phyloP scores from a whole-genome alignment of 768 basidiomycete species.

The Boletus vinaceobasis region DNA sequence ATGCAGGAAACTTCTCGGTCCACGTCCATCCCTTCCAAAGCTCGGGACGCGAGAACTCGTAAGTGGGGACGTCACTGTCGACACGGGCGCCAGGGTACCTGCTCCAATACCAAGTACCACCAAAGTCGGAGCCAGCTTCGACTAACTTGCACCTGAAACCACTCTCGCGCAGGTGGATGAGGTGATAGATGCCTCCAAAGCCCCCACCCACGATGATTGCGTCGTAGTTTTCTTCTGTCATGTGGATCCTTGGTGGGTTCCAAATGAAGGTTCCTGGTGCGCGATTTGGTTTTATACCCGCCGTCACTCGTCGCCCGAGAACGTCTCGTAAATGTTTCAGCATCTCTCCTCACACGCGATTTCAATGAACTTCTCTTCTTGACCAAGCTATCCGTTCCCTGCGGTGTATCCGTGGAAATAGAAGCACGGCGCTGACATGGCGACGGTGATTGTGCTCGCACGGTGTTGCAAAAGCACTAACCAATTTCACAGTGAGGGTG shows the following conservation, averaged over 20 bases:
- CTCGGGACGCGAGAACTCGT: constrained; percentile 9
- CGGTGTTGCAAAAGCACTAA: neutral
- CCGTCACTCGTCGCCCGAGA: no score
- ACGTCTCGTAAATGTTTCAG: neutral
- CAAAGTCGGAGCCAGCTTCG: constrained; percentile 9
- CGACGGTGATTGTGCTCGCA: neutral
- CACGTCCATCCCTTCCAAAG: constrained; percentile 14
- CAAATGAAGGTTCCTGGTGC: neutral
- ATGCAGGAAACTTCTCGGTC: constrained; percentile 12
- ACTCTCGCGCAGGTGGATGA: constrained; percentile 3
- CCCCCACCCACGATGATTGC: constrained; percentile 8
- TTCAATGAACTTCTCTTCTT: neutral
- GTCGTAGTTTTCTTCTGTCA: constrained; percentile 2
- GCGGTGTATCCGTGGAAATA: neutral
- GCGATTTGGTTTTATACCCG: neutral
- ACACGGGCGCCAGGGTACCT: constrained; percentile 12
- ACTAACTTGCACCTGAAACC: constrained; percentile 7
- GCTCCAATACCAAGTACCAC: constrained; percentile 17
- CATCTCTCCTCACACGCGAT: no score
- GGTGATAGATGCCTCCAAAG: constrained; percentile 4
- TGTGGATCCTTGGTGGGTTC: neutral
- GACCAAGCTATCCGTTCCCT: no score
- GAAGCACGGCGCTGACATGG: neutral
- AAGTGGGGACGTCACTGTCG: constrained; percentile 9
- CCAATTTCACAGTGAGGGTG: neutral